Base-by-base conservation (phyloP, 192 early-diverging fungal species). In the Backusella tarrabulga region DNA sequence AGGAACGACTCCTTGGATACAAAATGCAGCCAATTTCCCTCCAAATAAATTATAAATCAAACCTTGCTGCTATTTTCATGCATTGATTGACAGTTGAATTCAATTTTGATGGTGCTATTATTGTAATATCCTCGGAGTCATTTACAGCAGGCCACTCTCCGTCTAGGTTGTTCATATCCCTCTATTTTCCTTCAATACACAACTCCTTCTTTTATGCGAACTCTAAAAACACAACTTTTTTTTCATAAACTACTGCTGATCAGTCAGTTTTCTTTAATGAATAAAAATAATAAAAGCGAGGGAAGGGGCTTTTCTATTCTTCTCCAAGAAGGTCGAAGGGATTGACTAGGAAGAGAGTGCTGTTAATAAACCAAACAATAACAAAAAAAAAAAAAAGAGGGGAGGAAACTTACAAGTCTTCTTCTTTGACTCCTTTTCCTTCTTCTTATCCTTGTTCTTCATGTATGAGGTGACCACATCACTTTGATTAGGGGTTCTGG, bases 351-450 rank as follows among this genome's bases (percentile, higher is more conserved):
- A 71, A 17, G 4, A 46, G 9, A 17, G 44, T 32, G 3, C 0
- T 32, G n/a, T 26, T 19, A 26, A 26, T 67, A 32, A 32, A 38
- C 36, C 66, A 67, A 11, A 15, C 3, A 21, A 12, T 71, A 44
- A 44, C 8, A n/a, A 44, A 17, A 12, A 41, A 23, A 23, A 23
- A 23, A n/a, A 71, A 41, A 0, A 7, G 9, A 0, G 32, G 0
- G 32, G 3, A n/a, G 26, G 6, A 21, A 9, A 73, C 80, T 81
- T 77, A 81, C 80, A 81, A 23, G 80, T 81, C 76, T 81, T 77
- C 19, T 81, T 81, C 76, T 77, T 72, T 42, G 74, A 60, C 19
- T 71, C 41, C 34, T 69, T 67, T 63, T 75, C 73, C 73, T 81
- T 81, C 72, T 81, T 81, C 42, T 68, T 76, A 9, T 81, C 80